A percentile compares a stretch with the other conserved stretches of the same genome.
These are phyloP conservation scores for Apiotrichum montevideense DNA, from an alignment of 1,284 basidiomycete species.

Conservation along the genomic window DNA sequence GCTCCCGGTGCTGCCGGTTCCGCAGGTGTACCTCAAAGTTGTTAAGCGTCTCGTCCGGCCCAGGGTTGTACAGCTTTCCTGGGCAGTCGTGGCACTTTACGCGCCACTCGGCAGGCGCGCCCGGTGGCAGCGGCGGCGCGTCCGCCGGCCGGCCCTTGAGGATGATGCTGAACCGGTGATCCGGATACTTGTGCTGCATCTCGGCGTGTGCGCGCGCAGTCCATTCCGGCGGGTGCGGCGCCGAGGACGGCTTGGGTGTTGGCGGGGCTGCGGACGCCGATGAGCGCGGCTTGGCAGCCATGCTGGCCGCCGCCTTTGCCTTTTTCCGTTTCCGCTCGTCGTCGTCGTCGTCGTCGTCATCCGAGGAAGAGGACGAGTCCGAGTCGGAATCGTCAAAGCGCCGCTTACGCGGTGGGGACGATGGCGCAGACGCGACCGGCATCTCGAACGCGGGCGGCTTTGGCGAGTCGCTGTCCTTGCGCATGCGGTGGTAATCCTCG, in stretches of 20 bases:
- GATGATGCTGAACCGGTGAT: conserved; percentile 77
- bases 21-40: conserved; percentile 92
- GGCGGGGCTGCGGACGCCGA: neutral
- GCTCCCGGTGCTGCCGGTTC: conserved; percentile 63
- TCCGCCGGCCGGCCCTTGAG: conserved; percentile 53
- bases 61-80: conserved; percentile 79
- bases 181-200: conserved; percentile 67
- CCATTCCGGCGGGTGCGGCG: conserved; percentile 60
- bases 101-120: conserved; percentile 62
- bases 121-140: conserved; percentile 49
- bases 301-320: conserved; percentile 2
- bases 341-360: conserved; percentile 17
- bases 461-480: conserved; percentile 31
- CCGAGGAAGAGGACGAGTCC: conserved; percentile 22
- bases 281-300: conserved; percentile 4
- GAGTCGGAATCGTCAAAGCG: conserved; percentile 17
- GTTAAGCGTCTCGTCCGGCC: conserved; percentile 76
- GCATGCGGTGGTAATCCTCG: conserved; percentile 59
- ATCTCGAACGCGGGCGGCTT: conserved; percentile 12
- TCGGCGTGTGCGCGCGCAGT: conserved; percentile 57
- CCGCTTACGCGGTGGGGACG: conserved; percentile 3
- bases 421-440: neutral
- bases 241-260: neutral
- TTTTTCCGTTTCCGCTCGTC: conserved; percentile 10
- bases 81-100: conserved; percentile 85